These are phyloP conservation scores for Kandelia obovata DNA, from an alignment of 345 rosid genomes.

Conservation along the genomic window DNA sequence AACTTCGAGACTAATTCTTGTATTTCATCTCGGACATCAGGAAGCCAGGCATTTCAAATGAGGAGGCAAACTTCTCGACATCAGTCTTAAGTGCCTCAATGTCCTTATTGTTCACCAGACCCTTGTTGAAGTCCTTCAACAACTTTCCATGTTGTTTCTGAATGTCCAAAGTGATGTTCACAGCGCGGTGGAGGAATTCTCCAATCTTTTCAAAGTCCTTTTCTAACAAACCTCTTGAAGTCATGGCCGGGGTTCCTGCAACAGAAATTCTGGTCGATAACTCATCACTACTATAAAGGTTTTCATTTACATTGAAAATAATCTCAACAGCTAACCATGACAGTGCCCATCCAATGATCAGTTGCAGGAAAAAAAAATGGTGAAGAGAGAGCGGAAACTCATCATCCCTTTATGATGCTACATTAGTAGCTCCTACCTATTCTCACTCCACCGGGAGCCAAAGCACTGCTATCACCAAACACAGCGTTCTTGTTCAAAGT, in stretches of 20 bases:
- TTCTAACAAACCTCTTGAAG: constrained; percentile 92
- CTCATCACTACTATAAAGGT: background rate
- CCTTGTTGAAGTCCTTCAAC: constrained; percentile 43
- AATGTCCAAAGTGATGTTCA: constrained; percentile 69
- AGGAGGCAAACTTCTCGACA: constrained; percentile 28
- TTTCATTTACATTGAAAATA: background rate
- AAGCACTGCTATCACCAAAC: constrained; percentile 99
- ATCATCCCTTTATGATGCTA: background rate
- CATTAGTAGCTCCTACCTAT: constrained; percentile 52
- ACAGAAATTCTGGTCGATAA: constrained; percentile 13
- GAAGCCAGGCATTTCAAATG: constrained; percentile 39
- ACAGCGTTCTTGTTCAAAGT: constrained; percentile 99
- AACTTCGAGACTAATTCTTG: constrained; percentile 17
- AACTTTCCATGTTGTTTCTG: constrained; percentile 88
- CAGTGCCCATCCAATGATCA: too few species aligned
- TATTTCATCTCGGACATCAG: constrained; percentile 32
- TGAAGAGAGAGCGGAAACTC: too few species aligned
- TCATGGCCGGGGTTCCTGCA: constrained; percentile 96
- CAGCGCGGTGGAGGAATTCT: constrained; percentile 90
- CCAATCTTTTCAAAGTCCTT: constrained; percentile 94
- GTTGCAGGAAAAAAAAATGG: too few species aligned
- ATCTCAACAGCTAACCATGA: too few species aligned
- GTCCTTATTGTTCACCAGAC: constrained; percentile 69
- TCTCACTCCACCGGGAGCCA: constrained; percentile 99
- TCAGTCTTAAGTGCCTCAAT: constrained; percentile 75